Conservation (phyloP, 2,329 filamentous ascomycete genomes). For the Eurotiales sp. region DNA sequence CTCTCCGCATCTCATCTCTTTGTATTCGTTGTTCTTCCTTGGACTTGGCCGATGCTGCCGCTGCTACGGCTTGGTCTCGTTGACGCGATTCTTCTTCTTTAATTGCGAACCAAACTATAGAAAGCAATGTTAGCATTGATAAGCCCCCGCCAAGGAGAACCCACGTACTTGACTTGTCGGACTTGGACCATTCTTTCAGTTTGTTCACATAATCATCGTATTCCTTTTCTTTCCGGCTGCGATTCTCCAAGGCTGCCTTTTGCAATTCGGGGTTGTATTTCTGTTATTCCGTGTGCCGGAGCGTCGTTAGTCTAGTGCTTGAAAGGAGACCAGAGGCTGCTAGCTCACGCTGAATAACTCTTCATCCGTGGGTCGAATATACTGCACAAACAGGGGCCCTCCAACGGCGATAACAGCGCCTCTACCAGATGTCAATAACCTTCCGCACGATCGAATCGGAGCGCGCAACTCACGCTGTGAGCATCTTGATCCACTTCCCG, state of each 20-base stretch:
- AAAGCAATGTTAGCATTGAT: not conserved
- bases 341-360: slow-evolving; percentile 70
- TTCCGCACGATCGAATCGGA: slow-evolving; percentile 3
- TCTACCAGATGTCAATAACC: slow-evolving; percentile 44
- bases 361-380: slow-evolving; percentile 72
- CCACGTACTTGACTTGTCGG: slow-evolving; percentile 78
- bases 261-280: slow-evolving; percentile 94
- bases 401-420: slow-evolving; percentile 70
- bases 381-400: slow-evolving; percentile 79
- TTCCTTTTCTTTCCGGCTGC: slow-evolving; percentile 72
- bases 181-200: slow-evolving; percentile 86
- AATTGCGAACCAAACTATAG: slow-evolving; percentile 37
- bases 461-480: slow-evolving; percentile 56
- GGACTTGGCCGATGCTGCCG: slow-evolving; percentile 20
- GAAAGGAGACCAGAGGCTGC: slow-evolving; percentile 14
- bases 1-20: slow-evolving; percentile 38
- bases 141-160: not conserved
- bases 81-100: slow-evolving; percentile 33
- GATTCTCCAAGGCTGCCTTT: slow-evolving; percentile 75
- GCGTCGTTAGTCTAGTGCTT: not conserved
- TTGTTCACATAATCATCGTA: slow-evolving; percentile 83
- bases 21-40: slow-evolving; percentile 33
- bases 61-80: slow-evolving; percentile 23
- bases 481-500: slow-evolving; percentile 62
- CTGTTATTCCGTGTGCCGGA: slow-evolving; percentile 38